phyloP scores from a whole-genome alignment of 257 asterid genomes.

The Solanum acaule region DNA sequence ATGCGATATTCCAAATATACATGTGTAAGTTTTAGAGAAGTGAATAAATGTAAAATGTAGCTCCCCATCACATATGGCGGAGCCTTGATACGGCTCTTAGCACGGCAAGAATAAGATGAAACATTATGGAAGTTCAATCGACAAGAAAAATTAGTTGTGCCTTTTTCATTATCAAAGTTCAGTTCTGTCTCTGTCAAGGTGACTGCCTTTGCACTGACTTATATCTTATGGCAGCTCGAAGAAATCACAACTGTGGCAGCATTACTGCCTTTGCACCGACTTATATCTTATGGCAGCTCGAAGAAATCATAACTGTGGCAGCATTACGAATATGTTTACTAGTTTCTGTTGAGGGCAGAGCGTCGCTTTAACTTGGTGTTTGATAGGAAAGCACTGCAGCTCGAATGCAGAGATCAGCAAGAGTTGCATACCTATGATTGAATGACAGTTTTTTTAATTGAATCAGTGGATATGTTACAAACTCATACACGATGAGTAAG shows the following conservation, averaged over 20 bases:
- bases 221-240: no score
- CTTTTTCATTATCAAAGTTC: not conserved
- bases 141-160: not conserved
- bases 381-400: not conserved
- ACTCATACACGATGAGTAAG: not conserved
- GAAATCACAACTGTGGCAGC: no score
- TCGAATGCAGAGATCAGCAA: not conserved
- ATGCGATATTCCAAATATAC: not conserved
- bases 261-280: no score
- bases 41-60: not conserved
- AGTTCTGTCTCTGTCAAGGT: not conserved
- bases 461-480: not conserved
- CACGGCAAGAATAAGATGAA: not conserved
- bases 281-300: not conserved
- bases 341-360: not conserved
- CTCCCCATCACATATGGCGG: no score
- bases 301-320: not conserved
- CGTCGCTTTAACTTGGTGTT: not conserved
- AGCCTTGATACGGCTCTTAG: not conserved
- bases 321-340: not conserved
- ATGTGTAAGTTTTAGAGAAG: no score
- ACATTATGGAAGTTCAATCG: not conserved
- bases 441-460: not conserved
- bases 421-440: not conserved
- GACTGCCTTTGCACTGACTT: not conserved